Base-by-base conservation (phyloP, 768 basidiomycete genomes). In the Pisolithus albus region DNA sequence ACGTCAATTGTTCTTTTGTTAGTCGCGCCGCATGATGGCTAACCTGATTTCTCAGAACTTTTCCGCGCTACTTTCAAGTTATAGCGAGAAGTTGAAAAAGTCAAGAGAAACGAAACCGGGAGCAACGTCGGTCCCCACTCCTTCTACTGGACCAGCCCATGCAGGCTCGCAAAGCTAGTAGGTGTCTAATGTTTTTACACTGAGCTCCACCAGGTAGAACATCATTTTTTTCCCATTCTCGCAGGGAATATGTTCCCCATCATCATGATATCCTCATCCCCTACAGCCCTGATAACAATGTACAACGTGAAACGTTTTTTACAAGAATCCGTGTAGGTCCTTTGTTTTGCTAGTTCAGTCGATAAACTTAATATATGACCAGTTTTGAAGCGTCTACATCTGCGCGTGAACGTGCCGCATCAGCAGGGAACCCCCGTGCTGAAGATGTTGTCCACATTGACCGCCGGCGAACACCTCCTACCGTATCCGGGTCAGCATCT, bases 211-310 rank as follows among this genome's bases (percentile, higher is more conserved):
- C 13, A 1, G 1, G 1, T 9, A 10, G 6, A 3, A 0, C 19
- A 1, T 24, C 16, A 13, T 15, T 42, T 18, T 11, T 9, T n/a
- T n/a, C 21, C 16, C 15, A 30, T 24, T 15, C 16, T 32, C 4
- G 23, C 66, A 89, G 85, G 80, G 56, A 83, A 82, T 62, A 82
- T 79, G 61, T 87, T 87, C 69, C 95, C 95, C 0, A 98, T 99
- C 62, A 96, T 98, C 68, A 88, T 98, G 74, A 93, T 99, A 40
- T 95, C 94, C 0, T 95, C 93, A 0, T 93, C 15, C 16, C 93
- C 93, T 0, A 97, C 95, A 1, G 84, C 92, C 3, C 80, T 99
- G 50, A 85, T 99, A 64, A 96, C 92, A 6, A 96, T 99, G 92
- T 84, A 93, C 79, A 99, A 99, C 62, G 92, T 98, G 51, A 90